Conservation (phyloP, 176 grass and related monocot genomes). For the maize (Zea mays) region DNA sequence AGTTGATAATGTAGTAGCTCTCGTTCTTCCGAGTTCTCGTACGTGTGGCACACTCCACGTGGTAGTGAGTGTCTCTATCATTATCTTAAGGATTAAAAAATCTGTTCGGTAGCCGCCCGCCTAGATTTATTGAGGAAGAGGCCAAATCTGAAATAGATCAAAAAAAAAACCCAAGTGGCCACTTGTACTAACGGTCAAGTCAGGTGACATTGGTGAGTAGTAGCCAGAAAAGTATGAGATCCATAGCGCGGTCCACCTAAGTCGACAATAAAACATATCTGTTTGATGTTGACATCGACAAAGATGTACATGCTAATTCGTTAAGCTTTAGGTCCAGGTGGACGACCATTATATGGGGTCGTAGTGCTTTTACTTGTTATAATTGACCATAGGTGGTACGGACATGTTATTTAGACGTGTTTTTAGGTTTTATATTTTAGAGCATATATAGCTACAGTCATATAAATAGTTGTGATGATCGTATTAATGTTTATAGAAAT, state of each 20-base stretch:
- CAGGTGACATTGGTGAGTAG: background rate
- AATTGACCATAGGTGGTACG: fast-evolving
- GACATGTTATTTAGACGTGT: background rate
- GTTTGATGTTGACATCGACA: fast-evolving
- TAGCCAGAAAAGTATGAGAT: background rate
- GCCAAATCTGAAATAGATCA: background rate
- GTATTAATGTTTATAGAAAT: background rate
- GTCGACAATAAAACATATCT: background rate
- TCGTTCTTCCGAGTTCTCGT: background rate
- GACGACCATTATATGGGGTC: fast-evolving
- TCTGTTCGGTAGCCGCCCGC: fast-evolving
- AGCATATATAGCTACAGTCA: background rate
- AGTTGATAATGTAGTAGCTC: no score
- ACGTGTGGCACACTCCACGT: fast-evolving
- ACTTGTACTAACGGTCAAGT: background rate
- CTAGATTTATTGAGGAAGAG: background rate
- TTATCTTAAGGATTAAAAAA: background rate
- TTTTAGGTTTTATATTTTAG: fast-evolving
- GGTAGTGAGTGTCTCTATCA: fast-evolving
- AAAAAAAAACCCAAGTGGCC: background rate
- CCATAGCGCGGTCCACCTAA: fast-evolving
- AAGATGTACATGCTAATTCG: fast-evolving
- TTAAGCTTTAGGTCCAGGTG: background rate
- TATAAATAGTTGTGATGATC: no score
- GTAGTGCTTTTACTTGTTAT: background rate